Evolutionary conservation across 2,329 filamentous ascomycete genomes (phyloP).

Genomic region (Xylaria sp.): DNA sequence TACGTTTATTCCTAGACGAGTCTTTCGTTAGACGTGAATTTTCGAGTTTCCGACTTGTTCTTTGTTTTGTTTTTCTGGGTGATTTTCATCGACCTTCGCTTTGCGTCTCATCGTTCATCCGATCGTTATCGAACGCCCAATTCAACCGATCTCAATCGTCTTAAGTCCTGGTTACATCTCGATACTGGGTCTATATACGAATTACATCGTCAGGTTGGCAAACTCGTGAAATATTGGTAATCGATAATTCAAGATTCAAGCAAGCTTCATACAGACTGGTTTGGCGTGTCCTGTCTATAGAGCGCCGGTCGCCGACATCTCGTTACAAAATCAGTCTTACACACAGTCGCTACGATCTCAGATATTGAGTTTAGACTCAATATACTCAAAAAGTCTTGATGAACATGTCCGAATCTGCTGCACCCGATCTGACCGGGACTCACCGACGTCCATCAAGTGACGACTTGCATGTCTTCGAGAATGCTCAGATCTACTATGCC

Average conservation of each 20-base stretch:
- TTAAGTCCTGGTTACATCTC: background rate
- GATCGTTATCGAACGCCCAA: background rate
- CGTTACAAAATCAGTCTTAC: background rate
- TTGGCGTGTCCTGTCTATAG: background rate
- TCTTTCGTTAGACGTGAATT: background rate
- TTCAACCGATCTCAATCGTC: background rate
- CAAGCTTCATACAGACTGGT: too few relatives aligned
- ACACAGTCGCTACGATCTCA: background rate
- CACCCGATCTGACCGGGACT: constrained; percentile 17
- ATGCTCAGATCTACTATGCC: constrained; percentile 55
- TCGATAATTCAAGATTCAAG: background rate
- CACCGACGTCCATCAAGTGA: constrained; percentile 33
- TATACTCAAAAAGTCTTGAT: background rate
- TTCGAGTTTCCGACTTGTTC: background rate
- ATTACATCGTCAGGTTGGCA: background rate
- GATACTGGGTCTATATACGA: background rate
- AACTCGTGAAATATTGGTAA: background rate
- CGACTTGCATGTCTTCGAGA: constrained; percentile 47
- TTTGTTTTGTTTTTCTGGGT: background rate
- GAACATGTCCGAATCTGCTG: constrained; percentile 25
- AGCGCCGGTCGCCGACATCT: background rate
- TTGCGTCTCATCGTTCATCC: background rate
- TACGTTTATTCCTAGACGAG: background rate
- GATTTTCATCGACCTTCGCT: background rate
- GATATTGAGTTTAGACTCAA: background rate